Conservation (phyloP, 176 grass and related monocot species). For the Aegilops longissima region DNA sequence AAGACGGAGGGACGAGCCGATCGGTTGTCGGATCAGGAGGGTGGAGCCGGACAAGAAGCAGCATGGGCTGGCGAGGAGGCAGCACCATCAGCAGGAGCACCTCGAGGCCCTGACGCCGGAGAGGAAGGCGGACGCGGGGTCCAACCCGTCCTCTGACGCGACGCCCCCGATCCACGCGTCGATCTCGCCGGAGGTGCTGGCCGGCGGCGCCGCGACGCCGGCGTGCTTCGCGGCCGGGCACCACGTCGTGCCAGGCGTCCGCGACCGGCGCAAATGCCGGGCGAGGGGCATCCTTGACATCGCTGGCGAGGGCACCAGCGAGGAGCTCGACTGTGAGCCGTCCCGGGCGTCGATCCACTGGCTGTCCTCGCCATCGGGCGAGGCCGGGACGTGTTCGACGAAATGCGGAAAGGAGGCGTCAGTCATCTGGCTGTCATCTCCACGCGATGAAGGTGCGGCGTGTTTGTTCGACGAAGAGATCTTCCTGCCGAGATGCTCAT, state of each 20-base stretch:
- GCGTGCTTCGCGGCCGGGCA: constrained; percentile 75
- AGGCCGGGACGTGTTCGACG: constrained; percentile 26
- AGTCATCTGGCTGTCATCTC: constrained; percentile 54
- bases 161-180: constrained; percentile 82
- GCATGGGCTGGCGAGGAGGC: background rate
- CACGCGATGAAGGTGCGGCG: constrained; percentile 23
- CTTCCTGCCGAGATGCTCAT: constrained; percentile 39
- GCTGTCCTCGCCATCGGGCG: constrained; percentile 67
- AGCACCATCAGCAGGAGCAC: background rate
- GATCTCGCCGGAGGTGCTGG: constrained; percentile 80
- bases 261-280: constrained; percentile 77
- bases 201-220: constrained; percentile 54
- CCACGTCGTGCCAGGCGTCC: constrained; percentile 65
- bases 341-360: constrained; percentile 73
- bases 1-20: background rate
- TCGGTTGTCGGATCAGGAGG: constrained; percentile 29
- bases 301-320: constrained; percentile 31
- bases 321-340: constrained; percentile 28
- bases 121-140: constrained; percentile 38
- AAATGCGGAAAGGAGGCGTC: constrained; percentile 52
- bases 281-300: constrained; percentile 75
- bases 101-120: constrained; percentile 53
- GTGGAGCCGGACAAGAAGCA: constrained; percentile 12
- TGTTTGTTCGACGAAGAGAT: constrained; percentile 45
- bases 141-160: constrained; percentile 32